Conservation (phyloP, 805 yeast genomes). For the Metschnikowia peoriensis region DNA sequence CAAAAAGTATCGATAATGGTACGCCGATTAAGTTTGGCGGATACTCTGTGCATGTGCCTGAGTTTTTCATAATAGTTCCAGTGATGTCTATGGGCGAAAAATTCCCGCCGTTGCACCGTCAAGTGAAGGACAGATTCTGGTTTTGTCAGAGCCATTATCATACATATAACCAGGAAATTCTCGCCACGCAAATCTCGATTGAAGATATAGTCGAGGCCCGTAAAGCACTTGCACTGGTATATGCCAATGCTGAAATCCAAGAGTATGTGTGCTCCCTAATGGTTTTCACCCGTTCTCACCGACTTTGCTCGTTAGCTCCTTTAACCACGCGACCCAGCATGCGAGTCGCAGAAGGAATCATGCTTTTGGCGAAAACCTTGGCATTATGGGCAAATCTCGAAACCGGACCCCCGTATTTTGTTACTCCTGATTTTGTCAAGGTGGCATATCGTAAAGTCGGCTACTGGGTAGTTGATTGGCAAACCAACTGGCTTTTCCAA, state of each 20-base stretch:
- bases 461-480: slow-evolving; percentile 47
- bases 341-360: slow-evolving; percentile 28
- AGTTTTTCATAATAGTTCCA: slow-evolving; percentile 11
- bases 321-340: slow-evolving; percentile 34
- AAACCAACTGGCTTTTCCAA: slow-evolving; percentile 22
- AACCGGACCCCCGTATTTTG: slow-evolving; percentile 16
- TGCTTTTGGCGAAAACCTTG: slow-evolving; percentile 27
- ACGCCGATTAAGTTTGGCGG: slow-evolving; percentile 14
- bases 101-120: slow-evolving; percentile 13
- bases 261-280: slow-evolving; percentile 37
- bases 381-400: slow-evolving; percentile 19
- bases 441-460: slow-evolving; percentile 38
- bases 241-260: slow-evolving; percentile 35
- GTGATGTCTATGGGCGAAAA: slow-evolving; percentile 7
- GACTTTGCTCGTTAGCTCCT: slow-evolving; percentile 40
- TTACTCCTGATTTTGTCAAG: slow-evolving; percentile 39
- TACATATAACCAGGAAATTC: slow-evolving; percentile 6
- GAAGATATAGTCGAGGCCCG: slow-evolving; percentile 7
- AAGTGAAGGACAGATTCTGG: slow-evolving; percentile 19
- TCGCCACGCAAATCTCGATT: not conserved
- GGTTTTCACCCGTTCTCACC: slow-evolving; percentile 36
- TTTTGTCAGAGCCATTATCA: slow-evolving; percentile 16
- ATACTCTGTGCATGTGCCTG: slow-evolving; percentile 9
- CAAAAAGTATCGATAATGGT: not conserved
- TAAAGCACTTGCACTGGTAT: slow-evolving; percentile 17